Percentiles rank a stretch among this genome's conserved stretches.
phyloP scores from a whole-genome alignment of 345 rosid genomes.

The Erucastrum elatum region DNA sequence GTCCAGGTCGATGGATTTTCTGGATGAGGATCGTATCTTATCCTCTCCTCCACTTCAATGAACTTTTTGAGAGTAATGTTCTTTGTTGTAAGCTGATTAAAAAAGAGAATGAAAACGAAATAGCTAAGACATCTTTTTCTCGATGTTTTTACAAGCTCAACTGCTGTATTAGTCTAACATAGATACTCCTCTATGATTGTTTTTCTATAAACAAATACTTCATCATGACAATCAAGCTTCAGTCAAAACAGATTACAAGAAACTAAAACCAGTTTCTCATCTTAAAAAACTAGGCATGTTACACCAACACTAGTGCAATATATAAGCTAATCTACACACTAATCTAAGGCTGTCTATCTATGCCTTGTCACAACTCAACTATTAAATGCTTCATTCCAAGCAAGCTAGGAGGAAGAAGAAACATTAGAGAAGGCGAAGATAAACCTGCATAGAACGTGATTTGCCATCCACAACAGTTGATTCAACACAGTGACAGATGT shows the following conservation, averaged over 20 bases:
- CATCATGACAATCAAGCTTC: neutral
- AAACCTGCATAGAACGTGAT: constrained; percentile 66
- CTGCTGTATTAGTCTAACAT: neutral
- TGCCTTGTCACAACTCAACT: neutral
- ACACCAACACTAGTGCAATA: neutral
- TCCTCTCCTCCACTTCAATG: constrained; percentile 89
- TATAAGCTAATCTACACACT: neutral
- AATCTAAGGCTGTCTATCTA: neutral
- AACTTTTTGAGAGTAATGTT: constrained; percentile 89
- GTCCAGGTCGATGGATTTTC: constrained; percentile 81
- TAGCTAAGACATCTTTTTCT: neutral
- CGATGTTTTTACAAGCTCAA: neutral
- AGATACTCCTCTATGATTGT: neutral
- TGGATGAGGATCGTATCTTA: constrained; percentile 83
- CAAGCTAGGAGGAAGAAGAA: neutral
- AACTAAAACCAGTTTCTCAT: constrained; percentile 5
- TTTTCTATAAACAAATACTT: neutral
- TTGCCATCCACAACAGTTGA: constrained; percentile 84
- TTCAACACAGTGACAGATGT: constrained; percentile 89
- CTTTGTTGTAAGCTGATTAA: constrained; percentile 61
- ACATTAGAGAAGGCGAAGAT: neutral
- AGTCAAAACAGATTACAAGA: neutral
- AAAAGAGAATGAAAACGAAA: neutral
- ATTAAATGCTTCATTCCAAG: constrained; percentile 1
- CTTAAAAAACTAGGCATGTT: neutral